Conservation (phyloP, 495 filamentous ascomycete genomes). For the Talaromyces borbonicus region DNA sequence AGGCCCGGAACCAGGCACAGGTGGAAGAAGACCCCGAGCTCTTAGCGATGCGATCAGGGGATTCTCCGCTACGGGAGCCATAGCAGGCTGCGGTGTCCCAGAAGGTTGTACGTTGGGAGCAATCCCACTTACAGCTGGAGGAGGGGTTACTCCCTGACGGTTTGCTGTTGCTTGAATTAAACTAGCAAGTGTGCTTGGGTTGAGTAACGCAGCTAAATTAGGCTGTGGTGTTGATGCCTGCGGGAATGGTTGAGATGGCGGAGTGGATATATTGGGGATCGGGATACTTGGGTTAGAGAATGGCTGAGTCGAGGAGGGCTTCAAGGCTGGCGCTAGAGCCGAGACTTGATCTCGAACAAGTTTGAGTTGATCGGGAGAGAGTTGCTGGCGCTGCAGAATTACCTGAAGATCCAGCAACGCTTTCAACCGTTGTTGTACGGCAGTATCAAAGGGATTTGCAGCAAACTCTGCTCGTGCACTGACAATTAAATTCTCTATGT, state of each 20-base stretch:
- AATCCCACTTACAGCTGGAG: slow-evolving; percentile 22
- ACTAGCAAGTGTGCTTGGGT: slow-evolving; percentile 38
- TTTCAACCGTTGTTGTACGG: slow-evolving; percentile 66
- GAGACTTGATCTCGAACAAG: slow-evolving; percentile 71
- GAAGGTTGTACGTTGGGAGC: slow-evolving; percentile 15
- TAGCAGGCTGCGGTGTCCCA: slow-evolving; percentile 22
- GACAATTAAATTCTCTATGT: slow-evolving; percentile 67
- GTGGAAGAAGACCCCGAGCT: slow-evolving; percentile 37
- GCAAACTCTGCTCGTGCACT: slow-evolving; percentile 61
- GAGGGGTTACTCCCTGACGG: slow-evolving; percentile 31
- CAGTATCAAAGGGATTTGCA: slow-evolving; percentile 59
- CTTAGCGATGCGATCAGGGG: slow-evolving; percentile 38
- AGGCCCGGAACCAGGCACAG: slow-evolving; percentile 8
- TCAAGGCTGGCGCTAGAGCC: slow-evolving; percentile 40
- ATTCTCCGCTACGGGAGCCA: slow-evolving; percentile 20
- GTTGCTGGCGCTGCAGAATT: slow-evolving; percentile 66
- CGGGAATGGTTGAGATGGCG: slow-evolving; percentile 24
- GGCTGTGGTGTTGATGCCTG: slow-evolving; percentile 15
- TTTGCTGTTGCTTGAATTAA: slow-evolving; percentile 40
- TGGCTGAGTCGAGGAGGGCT: slow-evolving; percentile 10
- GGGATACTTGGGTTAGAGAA: slow-evolving; percentile 19
- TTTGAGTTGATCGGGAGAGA: slow-evolving; percentile 70
- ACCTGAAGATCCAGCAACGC: slow-evolving; percentile 78
- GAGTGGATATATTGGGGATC: slow-evolving; percentile 16
- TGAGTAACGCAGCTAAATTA: slow-evolving; percentile 33